phyloP scores from a whole-genome alignment of 257 asterid species.

The Penstemon eatonii region DNA sequence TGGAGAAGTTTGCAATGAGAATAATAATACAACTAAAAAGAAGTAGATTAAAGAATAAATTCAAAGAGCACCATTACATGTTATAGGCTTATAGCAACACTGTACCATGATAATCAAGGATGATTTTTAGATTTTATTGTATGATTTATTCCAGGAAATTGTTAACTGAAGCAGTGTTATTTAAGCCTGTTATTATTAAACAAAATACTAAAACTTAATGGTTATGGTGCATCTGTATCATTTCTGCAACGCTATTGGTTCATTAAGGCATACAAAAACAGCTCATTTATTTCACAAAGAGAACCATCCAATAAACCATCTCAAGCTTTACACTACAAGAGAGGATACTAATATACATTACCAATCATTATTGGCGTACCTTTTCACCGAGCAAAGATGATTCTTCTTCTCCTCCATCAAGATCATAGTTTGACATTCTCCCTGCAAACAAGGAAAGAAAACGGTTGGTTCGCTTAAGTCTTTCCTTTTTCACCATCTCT shows the following conservation, averaged over 20 bases:
- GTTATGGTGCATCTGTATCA: background rate
- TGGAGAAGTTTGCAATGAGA: conserved; percentile 34
- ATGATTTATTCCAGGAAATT: no score
- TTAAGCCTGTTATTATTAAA: no score
- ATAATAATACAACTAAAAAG: conserved; percentile 8
- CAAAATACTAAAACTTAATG: no score
- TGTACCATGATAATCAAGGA: no score
- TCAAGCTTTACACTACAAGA: background rate
- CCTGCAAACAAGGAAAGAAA: conserved; percentile 42
- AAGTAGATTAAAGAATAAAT: conserved; percentile 10
- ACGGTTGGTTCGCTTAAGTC: background rate
- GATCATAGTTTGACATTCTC: conserved; percentile 52
- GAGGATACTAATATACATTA: background rate
- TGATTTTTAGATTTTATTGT: no score
- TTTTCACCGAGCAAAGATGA: conserved; percentile 35
- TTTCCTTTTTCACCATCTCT: background rate
- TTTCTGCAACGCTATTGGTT: background rate
- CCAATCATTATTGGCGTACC: conserved; percentile 32
- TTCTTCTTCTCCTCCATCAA: conserved; percentile 49
- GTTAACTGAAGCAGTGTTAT: no score
- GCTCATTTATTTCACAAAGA: background rate
- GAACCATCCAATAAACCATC: background rate
- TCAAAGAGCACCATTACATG: background rate
- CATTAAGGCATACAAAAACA: background rate
- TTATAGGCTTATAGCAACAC: background rate